phyloP scores from a whole-genome alignment of 192 early-diverging fungal species.

The Lunasporangiospora selenospora region DNA sequence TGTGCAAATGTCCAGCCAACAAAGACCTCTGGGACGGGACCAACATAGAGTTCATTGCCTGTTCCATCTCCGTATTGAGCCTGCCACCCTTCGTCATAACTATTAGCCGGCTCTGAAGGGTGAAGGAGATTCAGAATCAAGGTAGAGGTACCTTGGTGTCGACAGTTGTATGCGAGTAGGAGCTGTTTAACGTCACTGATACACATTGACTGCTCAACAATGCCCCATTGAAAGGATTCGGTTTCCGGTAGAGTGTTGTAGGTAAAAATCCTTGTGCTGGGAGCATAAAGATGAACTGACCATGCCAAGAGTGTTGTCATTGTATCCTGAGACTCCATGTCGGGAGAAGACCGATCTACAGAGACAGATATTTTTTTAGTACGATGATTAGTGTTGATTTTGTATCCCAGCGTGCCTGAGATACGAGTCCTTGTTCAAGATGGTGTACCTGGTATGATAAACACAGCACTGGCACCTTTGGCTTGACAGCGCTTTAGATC shows the following conservation, averaged over 20 bases:
- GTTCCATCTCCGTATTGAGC: conserved; percentile 75
- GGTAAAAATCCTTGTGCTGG: conserved; percentile 62
- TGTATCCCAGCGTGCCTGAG: neutral
- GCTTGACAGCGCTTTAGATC: conserved; percentile 45
- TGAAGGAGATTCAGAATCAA: conserved; percentile 71
- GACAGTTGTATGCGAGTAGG: conserved; percentile 60
- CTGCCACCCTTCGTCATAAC: conserved; percentile 68
- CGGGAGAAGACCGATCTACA: conserved; percentile 55
- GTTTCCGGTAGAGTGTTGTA: conserved; percentile 70
- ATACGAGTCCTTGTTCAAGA: too few relatives aligned
- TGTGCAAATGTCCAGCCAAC: conserved; percentile 66
- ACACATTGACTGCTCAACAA: conserved; percentile 58
- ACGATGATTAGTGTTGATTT: neutral
- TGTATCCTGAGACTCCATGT: conserved; percentile 67
- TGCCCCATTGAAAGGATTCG: conserved; percentile 62
- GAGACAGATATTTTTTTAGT: too few relatives aligned
- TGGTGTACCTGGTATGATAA: conserved; percentile 56
- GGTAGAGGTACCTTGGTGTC: conserved; percentile 62
- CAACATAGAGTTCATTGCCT: conserved; percentile 68
- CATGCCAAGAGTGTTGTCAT: conserved; percentile 71
- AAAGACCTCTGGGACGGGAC: conserved; percentile 58
- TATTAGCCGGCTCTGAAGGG: conserved; percentile 55
- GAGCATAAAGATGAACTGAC: conserved; percentile 68
- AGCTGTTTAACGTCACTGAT: conserved; percentile 59
- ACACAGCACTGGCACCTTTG: conserved; percentile 53